Conservation (phyloP, 1,284 basidiomycete species). For the Cryptococcus sp. region DNA sequence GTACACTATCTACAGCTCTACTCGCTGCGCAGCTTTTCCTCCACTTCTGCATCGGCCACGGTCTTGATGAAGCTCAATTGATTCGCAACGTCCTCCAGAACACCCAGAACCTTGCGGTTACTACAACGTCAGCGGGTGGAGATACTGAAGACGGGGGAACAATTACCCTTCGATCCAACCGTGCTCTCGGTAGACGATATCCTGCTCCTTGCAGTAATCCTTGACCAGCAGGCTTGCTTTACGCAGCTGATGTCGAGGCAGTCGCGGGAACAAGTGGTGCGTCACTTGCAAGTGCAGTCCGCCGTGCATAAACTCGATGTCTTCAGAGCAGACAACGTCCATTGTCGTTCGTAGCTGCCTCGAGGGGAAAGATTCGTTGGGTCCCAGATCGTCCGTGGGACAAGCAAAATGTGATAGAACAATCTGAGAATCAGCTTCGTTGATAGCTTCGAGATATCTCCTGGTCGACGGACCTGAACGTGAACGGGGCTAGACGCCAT, state of each 20-base stretch:
- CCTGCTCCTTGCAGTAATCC: constrained; percentile 76
- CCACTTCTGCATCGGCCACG: constrained; percentile 44
- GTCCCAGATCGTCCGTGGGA: constrained; percentile 86
- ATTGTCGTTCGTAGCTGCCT: constrained; percentile 94
- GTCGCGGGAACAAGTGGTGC: constrained; percentile 92
- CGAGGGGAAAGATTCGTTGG: constrained; percentile 82
- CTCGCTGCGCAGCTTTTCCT: constrained; percentile 28
- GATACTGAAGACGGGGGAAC: too few species aligned
- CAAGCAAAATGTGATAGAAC: constrained; percentile 97
- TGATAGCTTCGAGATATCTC: too few species aligned
- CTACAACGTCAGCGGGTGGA: constrained; percentile 9
- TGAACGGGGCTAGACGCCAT: constrained; percentile 53
- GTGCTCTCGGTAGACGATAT: constrained; percentile 82
- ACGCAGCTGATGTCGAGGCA: constrained; percentile 88
- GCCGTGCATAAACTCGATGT: constrained; percentile 85
- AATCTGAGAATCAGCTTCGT: constrained; percentile 58
- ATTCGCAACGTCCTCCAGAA: constrained; percentile 44
- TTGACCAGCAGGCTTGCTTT: constrained; percentile 75
- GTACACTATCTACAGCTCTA: constrained; percentile 6
- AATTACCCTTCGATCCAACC: constrained; percentile 74
- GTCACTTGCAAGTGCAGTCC: constrained; percentile 92
- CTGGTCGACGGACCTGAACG: constrained; percentile 47
- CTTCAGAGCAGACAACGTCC: constrained; percentile 81
- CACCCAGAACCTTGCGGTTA: constrained; percentile 42
- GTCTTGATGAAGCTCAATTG: constrained; percentile 44